A percentile compares a stretch with the other conserved stretches of the same genome.
Evolutionary conservation across 2,329 filamentous ascomycete species (phyloP).

Genomic region (Aspergillus floridensis): DNA sequence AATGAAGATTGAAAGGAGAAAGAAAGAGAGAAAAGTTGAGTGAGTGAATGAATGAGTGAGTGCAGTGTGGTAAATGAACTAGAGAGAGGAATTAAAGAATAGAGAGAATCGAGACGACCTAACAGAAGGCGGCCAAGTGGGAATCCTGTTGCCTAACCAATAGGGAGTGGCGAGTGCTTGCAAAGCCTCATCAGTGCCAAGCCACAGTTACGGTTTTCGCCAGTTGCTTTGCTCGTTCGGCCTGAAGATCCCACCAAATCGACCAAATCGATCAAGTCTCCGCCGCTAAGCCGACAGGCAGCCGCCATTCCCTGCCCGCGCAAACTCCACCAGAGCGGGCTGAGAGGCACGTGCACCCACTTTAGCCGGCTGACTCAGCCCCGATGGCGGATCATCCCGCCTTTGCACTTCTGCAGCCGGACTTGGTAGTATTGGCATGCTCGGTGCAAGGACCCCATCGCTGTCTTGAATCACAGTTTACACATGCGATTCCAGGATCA

Average conservation of each 20-base stretch:
- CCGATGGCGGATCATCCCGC: not conserved
- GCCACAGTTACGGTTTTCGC: slow-evolving; percentile 19
- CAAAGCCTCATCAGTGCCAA: slow-evolving; percentile 26
- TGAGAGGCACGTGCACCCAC: slow-evolving; percentile 10
- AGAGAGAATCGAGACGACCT: slow-evolving; percentile 18
- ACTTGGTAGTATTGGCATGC: no score
- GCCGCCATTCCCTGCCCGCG: slow-evolving; percentile 19
- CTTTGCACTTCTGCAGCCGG: no score
- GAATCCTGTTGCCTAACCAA: slow-evolving; percentile 47
- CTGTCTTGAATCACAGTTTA: not conserved
- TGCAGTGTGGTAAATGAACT: slow-evolving; percentile 5
- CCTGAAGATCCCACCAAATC: no score
- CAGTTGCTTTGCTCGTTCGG: slow-evolving; percentile 16
- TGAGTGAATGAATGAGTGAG: not conserved
- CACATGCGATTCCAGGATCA: no score
- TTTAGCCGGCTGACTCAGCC: slow-evolving; percentile 7
- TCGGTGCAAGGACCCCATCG: not conserved
- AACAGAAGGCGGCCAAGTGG: slow-evolving; percentile 27
- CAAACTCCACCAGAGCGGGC: not conserved
- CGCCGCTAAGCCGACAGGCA: slow-evolving; percentile 26
- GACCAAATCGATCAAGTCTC: not conserved
- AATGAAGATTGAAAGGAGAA: no score
- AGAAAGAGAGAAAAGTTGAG: slow-evolving; percentile 8
- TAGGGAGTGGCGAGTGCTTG: slow-evolving; percentile 29
- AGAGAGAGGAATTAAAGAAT: slow-evolving; percentile 11